phyloP scores from a whole-genome alignment of 2,329 filamentous ascomycete species.

The Botryosphaeria agaves region DNA sequence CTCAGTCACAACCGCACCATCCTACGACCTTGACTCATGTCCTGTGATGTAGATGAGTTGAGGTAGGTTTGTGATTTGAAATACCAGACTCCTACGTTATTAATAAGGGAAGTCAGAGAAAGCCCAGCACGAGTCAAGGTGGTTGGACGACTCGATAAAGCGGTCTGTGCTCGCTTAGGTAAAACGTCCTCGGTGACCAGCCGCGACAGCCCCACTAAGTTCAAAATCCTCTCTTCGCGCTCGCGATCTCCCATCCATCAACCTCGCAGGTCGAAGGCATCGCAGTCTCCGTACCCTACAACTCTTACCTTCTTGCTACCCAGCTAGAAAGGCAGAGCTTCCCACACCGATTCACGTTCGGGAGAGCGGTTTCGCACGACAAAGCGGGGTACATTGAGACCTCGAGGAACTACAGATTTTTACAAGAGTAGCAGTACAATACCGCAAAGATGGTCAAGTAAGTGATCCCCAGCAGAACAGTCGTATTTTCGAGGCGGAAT shows the following conservation, averaged over 20 bases:
- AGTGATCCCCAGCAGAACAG: constrained; percentile 29
- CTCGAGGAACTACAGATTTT: neutral
- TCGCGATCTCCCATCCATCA: neutral
- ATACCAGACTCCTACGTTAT: too few species aligned
- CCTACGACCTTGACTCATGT: too few species aligned
- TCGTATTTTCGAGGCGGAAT: neutral
- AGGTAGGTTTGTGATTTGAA: too few species aligned
- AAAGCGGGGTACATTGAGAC: constrained; percentile 1
- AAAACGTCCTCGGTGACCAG: too few species aligned
- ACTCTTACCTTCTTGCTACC: constrained; percentile 11
- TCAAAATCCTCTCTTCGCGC: neutral
- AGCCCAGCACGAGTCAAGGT: too few species aligned
- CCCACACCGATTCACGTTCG: constrained; percentile 6
- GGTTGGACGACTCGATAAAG: too few species aligned
- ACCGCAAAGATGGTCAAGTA: constrained; percentile 99
- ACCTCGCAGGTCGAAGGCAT: neutral
- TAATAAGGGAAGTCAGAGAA: too few species aligned
- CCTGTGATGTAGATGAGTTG: too few species aligned
- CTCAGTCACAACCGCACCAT: too few species aligned
- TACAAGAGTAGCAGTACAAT: constrained; percentile 19
- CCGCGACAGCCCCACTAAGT: neutral
- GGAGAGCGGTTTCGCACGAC: neutral
- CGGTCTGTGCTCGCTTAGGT: too few species aligned
- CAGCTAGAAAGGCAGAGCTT: constrained; percentile 16
- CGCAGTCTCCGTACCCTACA: constrained; percentile 1